These are phyloP conservation scores for Solanum tacnaense DNA, from an alignment of 257 asterid genomes.

Conservation along the genomic window DNA sequence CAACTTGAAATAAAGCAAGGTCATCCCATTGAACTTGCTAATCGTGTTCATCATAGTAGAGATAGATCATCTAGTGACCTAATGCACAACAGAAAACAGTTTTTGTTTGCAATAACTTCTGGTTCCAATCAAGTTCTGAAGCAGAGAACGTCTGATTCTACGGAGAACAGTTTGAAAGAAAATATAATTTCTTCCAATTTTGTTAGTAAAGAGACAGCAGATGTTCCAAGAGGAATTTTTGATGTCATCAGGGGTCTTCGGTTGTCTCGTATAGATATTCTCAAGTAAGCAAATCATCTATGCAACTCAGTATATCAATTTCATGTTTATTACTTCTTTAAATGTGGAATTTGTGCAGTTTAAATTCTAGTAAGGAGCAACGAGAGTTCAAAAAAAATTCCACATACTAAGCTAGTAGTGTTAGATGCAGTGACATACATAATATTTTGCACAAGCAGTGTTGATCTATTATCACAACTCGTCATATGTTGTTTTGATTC, in stretches of 20 bases:
- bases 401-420: not conserved
- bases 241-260: conserved; percentile 56
- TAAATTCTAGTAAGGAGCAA: not conserved
- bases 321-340: not conserved
- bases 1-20: not conserved
- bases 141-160: conserved; percentile 1
- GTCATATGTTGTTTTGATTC: not conserved
- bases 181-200: conserved; percentile 6
- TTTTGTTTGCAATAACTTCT: conserved; percentile 7
- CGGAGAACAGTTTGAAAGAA: conserved; percentile 4
- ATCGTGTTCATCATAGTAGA: not conserved
- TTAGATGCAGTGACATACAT: not conserved
- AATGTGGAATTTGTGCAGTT: not conserved
- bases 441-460: not conserved
- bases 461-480: not conserved
- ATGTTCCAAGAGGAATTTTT: conserved; percentile 28
- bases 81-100: conserved; percentile 4
- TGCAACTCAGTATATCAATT: not conserved
- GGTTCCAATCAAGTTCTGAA: conserved; percentile 21
- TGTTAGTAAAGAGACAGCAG: conserved; percentile 1
- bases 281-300: conserved; percentile 32
- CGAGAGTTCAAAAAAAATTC: not conserved
- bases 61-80: conserved; percentile 2
- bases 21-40: not conserved
- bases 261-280: conserved; percentile 58